Evolutionary conservation across 202 grass and related monocot genomes (phyloP), one percentile per base, ranked within the genome.

Genomic region (Tripidium arundinaceum): DNA sequence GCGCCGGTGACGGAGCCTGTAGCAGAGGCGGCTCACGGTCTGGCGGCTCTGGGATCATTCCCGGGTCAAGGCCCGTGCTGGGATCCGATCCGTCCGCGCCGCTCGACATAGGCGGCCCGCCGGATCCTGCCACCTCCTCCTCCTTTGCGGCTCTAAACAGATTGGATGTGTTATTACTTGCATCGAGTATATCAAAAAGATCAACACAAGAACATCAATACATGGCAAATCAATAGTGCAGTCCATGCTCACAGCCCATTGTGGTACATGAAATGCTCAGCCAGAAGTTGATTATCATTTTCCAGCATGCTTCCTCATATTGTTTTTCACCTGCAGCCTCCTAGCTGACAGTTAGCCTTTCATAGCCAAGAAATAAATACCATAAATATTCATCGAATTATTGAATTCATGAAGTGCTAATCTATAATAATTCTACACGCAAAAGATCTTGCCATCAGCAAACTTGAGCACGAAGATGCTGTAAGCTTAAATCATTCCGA

Each of bases 391-490:
- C 65, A 74, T 47, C 59, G 38, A 80, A 60, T 28, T 74, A 67
- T 28, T 75, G 38, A 80, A 60, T 28, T 43, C 46, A 73, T 28
- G n/a, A 40, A 52, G 19, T 57, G 8, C 11, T 66, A 43, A 43
- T 72, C 25, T 62, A 75, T 47, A 49, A 46, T 24, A 70, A 34
- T 29, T 60, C 42, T 50, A 33, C 46, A 57, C 22, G 43, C 2
- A 41, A 26, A 68, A 27, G 26, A 82, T 65, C 22, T 16, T 55
- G 34, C 13, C 31, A 40, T n/a, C 7, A 77, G 19, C 47, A 76
- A 82, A 55, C 19, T 65, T 71, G 27, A 66, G 57, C 66, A 58
- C 5, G n/a, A 65, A 65, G 73, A 46, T 72, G 34, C 29, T 43
- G 11, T 46, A 62, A 55, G 33, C 21, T 42, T 47, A 69, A 52